Evolutionary conservation across 202 grass and related monocot genomes (phyloP), one percentile per base, ranked within the genome.

Genomic region (Tripidium arundinaceum): DNA sequence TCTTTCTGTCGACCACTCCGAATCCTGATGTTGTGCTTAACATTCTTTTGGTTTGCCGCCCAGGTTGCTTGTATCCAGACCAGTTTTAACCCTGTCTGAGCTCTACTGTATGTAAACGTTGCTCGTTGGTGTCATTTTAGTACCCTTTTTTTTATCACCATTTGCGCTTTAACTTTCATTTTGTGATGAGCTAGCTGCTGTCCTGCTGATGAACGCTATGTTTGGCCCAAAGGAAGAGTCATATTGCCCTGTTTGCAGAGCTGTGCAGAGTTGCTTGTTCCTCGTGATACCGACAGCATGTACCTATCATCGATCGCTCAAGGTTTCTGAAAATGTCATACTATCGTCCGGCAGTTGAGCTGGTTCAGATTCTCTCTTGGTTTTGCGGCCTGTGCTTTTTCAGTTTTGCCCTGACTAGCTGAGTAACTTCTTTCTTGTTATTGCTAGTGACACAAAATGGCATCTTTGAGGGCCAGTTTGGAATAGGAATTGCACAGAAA

Each of bases 71-170:
- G 80, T 60, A 83, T 26, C 16, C 75, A 66, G 21, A 85, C 49
- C 11, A 61, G 47, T 79, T 68, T 61, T 78, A 79, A 45, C 69
- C 62, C 62, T 75, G 74, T 75, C 75, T 79, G 75, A 70, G 64
- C 15, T 84, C 70, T 37, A 43, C 25, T n/a, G n/a, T n/a, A n/a
- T n/a, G n/a, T n/a, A n/a, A n/a, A n/a, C 68, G 18, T 16, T 36
- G 38, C 75, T 31, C 1, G 14, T 1, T 8, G 68, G 68, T 70
- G 60, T 64, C 29, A 8, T 52, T 55, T 55, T 55, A 55, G 50
- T 55, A n/a, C 8, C 7, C 7, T 52, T 21, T 22, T 55, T 52
- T 65, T 46, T n/a, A 57, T 45, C 7, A 13, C 42, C 18, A 39
- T 57, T 75, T 47, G 42, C 8, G 11, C 15, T 75, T 57, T 57